Conservation (phyloP, 2,329 filamentous ascomycete species). For the Trichoderma semiorbis region DNA sequence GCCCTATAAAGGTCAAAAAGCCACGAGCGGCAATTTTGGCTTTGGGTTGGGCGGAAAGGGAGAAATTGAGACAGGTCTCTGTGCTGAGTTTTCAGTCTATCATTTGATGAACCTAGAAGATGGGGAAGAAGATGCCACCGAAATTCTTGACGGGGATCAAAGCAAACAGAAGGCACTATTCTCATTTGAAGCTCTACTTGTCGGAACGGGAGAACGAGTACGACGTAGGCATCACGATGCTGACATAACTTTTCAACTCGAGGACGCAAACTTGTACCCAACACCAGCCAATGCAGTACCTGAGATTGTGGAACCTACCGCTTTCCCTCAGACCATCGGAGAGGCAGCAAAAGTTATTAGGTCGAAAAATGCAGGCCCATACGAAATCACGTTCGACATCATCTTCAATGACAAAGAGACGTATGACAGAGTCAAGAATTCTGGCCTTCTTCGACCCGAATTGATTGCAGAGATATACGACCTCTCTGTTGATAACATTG, state of each 20-base stretch:
- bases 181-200: not conserved
- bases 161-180: not conserved
- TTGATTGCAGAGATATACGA: not conserved
- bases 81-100: not conserved
- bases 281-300: not conserved
- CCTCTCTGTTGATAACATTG: not conserved
- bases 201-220: not conserved
- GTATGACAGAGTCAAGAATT: not conserved
- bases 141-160: not conserved
- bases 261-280: not conserved
- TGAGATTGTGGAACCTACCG: not conserved
- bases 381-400: not conserved
- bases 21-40: not conserved
- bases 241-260: not conserved
- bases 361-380: not conserved
- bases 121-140: not conserved
- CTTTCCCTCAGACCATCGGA: not conserved
- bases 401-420: not conserved
- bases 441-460: not conserved
- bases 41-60: not conserved
- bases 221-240: not conserved
- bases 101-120: not conserved
- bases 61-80: not conserved
- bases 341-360: not conserved
- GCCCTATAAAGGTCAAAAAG: not conserved